phyloP scores from a whole-genome alignment of 164 flowering plant species.

The Macadamia integrifolia region DNA sequence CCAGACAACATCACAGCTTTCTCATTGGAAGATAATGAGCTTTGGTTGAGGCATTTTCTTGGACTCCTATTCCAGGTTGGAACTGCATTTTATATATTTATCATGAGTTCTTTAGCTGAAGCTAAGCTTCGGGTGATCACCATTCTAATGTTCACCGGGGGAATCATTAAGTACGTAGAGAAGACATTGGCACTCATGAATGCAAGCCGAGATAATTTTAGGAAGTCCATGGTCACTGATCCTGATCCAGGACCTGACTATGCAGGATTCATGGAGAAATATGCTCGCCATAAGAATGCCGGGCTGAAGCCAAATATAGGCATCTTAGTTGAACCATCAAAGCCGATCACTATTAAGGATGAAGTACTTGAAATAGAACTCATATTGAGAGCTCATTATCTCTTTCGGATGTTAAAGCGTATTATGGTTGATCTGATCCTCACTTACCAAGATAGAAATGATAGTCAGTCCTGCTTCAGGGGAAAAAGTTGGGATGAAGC shows the following conservation, averaged over 20 bases:
- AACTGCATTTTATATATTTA: not conserved
- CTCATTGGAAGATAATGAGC: not conserved
- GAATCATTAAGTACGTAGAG: constrained; percentile 24
- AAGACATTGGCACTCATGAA: constrained; percentile 15
- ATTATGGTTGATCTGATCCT: constrained; percentile 31
- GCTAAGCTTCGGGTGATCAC: not conserved
- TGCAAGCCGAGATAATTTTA: constrained; percentile 15
- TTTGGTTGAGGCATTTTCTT: too few relatives aligned
- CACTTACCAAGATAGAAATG: constrained; percentile 29
- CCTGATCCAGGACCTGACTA: constrained; percentile 30
- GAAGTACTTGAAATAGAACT: constrained; percentile 7
- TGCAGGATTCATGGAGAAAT: constrained; percentile 22
- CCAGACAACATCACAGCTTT: not conserved
- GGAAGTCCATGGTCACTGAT: constrained; percentile 11
- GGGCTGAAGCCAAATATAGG: not conserved
- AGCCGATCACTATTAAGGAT: too few relatives aligned
- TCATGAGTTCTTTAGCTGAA: not conserved
- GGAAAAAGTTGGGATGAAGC: constrained; percentile 17
- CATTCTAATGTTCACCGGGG: constrained; percentile 15
- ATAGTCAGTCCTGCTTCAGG: constrained; percentile 28
- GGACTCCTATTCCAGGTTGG: not conserved
- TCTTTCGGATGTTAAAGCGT: constrained; percentile 31
- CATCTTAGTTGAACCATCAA: not conserved
- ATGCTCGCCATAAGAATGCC: not conserved
- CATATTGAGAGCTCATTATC: constrained; percentile 21